These are phyloP conservation scores for Melampsora americana DNA, from an alignment of 1,284 basidiomycete species.

Conservation along the genomic window DNA sequence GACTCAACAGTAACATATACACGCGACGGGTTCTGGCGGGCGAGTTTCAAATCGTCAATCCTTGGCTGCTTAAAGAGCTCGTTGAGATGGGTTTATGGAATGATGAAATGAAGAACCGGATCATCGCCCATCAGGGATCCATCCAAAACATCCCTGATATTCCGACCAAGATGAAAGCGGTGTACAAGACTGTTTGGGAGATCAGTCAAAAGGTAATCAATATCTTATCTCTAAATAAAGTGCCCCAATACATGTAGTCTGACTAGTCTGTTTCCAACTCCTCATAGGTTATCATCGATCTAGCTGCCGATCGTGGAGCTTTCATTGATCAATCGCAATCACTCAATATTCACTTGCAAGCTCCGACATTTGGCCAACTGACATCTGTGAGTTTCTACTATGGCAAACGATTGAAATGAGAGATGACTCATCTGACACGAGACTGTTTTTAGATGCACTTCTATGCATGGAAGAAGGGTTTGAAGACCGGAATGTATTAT, in stretches of 20 bases:
- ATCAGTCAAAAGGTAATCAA: slow-evolving; percentile 84
- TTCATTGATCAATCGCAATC: slow-evolving; percentile 86
- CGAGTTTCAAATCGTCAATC: slow-evolving; percentile 99
- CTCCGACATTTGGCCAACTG: slow-evolving; percentile 87
- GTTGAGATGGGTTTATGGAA: slow-evolving; percentile 95
- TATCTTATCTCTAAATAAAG: background rate
- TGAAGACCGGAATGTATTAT: slow-evolving; percentile 93
- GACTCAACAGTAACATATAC: slow-evolving; percentile 79
- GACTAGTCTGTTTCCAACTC: background rate
- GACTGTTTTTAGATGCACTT: slow-evolving; percentile 74
- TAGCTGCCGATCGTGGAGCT: slow-evolving; percentile 95
- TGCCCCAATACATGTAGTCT: background rate
- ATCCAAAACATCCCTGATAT: slow-evolving; percentile 84
- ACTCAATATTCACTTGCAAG: slow-evolving; percentile 87
- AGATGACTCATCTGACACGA: slow-evolving; percentile 52
- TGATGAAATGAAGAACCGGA: slow-evolving; percentile 98
- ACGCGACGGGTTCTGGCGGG: slow-evolving; percentile 98
- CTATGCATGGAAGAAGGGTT: slow-evolving; percentile 98
- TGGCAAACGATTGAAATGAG: background rate
- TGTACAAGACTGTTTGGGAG: slow-evolving; percentile 99
- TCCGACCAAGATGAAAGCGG: slow-evolving; percentile 84
- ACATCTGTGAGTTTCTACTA: slow-evolving; percentile 44
- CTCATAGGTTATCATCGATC: slow-evolving; percentile 69
- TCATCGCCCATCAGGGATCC: slow-evolving; percentile 92
- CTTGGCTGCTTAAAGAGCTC: slow-evolving; percentile 94